Evolutionary conservation across 148 eudicot genomes (phyloP), one percentile per base, ranked within the genome.

Genomic region (Camellia japonica): DNA sequence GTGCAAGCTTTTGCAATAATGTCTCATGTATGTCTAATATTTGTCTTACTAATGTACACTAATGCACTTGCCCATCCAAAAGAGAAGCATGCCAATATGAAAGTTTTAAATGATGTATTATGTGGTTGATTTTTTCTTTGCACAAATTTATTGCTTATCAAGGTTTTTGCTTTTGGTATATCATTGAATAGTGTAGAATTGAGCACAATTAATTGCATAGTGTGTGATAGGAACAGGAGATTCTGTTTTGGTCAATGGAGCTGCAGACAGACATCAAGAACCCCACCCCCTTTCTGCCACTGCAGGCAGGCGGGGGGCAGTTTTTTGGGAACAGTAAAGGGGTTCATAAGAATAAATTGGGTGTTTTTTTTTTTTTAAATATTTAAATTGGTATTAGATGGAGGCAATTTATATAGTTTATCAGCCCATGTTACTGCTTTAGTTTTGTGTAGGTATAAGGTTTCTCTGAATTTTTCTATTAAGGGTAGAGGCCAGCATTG

Each of bases 1-100:
- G 60, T 72, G 18, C 75, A 72, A 72, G 75, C 43, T 72, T 72
- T 72, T 71, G 15, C 18, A 12, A 42, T 51, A 20, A 70, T 47
- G 30, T 49, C 41, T n/a, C 16, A 23, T 18, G 19, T 44, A 18
- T 44, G 14, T 15, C 3, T 19, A 20, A 71, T 20, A n/a, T 63
- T 63, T 63, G 68, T 20, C 68, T 63, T 7, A 23, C 14, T 63
- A 20, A 3, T 18, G 19, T 6, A 46, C 10, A 12, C 74, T 70
- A 47, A 70, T 46, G 14, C 56, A 6, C 52, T 68, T 70, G 12
- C 38, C 30, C 74, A 47, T 47, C 38, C 19, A 20, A 47, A 47
- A 47, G 56, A 1, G 2, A 47, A 43, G 55, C 12, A 10, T 70
- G 30, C 14, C 54, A 9, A 15, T 7, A 23, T n/a, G 16, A 10